Conservation (phyloP, 2,329 filamentous ascomycete species). For the Fusarium mangiferae region DNA sequence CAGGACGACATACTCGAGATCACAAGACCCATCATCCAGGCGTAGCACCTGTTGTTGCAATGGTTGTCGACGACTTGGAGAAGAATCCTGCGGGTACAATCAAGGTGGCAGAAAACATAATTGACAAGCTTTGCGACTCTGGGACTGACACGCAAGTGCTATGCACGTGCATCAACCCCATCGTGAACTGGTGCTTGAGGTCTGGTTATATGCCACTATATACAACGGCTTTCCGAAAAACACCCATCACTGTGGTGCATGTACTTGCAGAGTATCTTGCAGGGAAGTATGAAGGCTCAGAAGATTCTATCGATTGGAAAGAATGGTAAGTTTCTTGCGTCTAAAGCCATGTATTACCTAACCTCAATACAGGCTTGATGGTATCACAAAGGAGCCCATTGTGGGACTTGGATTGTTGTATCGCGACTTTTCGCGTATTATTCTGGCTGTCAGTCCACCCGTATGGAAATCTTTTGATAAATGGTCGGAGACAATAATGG, state of each 20-base stretch:
- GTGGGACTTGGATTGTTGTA: neutral
- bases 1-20: neutral
- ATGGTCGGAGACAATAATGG: neutral
- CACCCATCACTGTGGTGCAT: neutral
- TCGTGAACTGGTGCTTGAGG: constrained; percentile 9
- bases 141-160: neutral
- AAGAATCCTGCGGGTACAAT: neutral
- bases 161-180: neutral
- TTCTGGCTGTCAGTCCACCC: neutral
- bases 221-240: neutral
- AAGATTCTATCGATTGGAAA: constrained; percentile 4
- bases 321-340: neutral
- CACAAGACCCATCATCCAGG: neutral
- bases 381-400: neutral
- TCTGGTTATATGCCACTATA: neutral
- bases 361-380: neutral
- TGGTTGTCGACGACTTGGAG: neutral
- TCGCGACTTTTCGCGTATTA: neutral
- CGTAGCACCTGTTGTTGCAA: neutral
- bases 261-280: neutral
- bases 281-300: neutral
- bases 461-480: neutral
- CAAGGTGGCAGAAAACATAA: neutral
- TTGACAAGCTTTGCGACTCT: neutral
- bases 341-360: neutral